Base-by-base conservation (phyloP, 2,329 filamentous ascomycete species). In the Colletotrichum cereale region DNA sequence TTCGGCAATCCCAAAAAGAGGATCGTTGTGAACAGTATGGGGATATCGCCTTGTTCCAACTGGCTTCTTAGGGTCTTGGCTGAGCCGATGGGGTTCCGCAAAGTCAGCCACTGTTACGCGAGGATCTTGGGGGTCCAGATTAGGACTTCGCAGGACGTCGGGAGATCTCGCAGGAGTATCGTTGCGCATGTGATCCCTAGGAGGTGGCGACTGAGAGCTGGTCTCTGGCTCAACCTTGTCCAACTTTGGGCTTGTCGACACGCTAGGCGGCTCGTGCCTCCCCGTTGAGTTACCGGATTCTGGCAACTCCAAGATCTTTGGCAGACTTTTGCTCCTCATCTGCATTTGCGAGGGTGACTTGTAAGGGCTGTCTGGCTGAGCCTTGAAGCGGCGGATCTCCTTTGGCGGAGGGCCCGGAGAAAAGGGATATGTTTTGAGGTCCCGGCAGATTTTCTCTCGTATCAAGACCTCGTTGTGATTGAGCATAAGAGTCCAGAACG, bases 91-190 rank as follows among this genome's bases (percentile, higher is more conserved):
- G 18, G 63, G 31, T 16, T 42, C 34, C 8, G 60, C 34, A n/a
- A 63, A 53, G 11, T 67, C 38, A 24, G 44, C 66, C 11, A 60
- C 60, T 21, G 38, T 56, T 11, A 68, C 58, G 2, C 21, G 57
- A 11, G 65, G 16, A 64, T 72, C 69, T 42, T 60, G 52, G 5
- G 58, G n/a, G 5, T 31, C 40, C 44, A 53, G 18, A 10, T 14
- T 14, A 18, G 67, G 67, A 44, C 67, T 70, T 61, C 38, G 36
- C 53, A 60, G 38, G 36, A 60, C 55, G 21, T 70, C 62, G 24
- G 67, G 67, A 42, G 67, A 66, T 44, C 44, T 66, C n/a, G 62
- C 62, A 55, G 62, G 67, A 55, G 67, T 70, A 31, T 66, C 66
- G 56, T 64, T 56, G 26, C 60, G 67, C 18, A 31, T 66, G 36